Evolutionary conservation across 768 basidiomycete species (phyloP), one percentile per base, ranked within the genome.

Genomic region (Leccinellum luteum): DNA sequence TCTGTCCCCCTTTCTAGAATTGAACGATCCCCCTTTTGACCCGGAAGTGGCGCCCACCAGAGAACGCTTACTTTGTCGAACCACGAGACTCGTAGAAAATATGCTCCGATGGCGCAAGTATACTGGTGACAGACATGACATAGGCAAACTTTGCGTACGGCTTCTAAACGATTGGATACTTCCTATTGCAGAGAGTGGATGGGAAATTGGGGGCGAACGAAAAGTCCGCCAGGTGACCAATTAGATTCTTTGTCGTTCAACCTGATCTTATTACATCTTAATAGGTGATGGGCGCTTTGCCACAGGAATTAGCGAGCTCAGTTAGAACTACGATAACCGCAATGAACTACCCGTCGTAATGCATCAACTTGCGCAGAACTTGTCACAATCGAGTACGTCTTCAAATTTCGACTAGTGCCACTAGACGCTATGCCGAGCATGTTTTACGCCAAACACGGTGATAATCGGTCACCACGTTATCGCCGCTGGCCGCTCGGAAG

Each of bases 191-290:
- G 80, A 84, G 59, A 81, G 79, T 55, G 89, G 89, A 9, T 97
- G 94, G 94, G 91, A 92, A 44, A 88, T 91, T 35, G 93, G 94
- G 12, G 92, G 92, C 2, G 81, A 87, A 69, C 83, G 83, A 38
- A 73, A 82, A 57, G 75, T 82, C 56, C 76, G 73, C 28, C 83
- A 82, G 81, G 91, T 91, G 59, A 61, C 75, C 69, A 41, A 51
- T 52, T 38, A 48, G 23, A 25, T 17, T 19, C 25, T 27, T 27
- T 14, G n/a, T 41, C 23, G 34, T 45, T 48, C 54, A 48, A 31
- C 51, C 9, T 51, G 45, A 53, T 45, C 56, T 66, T 50, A 45
- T 47, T 41, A 35, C 30, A 14, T 51, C 35, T 31, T 50, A n/a
- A n/a, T n/a, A 77, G 73, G 65, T 61, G 48, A 56, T 62, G 21